A percentile compares a stretch with the other conserved stretches of the same genome.
phyloP scores from a whole-genome alignment of 257 asterid species.

The Cruciata laevipes region DNA sequence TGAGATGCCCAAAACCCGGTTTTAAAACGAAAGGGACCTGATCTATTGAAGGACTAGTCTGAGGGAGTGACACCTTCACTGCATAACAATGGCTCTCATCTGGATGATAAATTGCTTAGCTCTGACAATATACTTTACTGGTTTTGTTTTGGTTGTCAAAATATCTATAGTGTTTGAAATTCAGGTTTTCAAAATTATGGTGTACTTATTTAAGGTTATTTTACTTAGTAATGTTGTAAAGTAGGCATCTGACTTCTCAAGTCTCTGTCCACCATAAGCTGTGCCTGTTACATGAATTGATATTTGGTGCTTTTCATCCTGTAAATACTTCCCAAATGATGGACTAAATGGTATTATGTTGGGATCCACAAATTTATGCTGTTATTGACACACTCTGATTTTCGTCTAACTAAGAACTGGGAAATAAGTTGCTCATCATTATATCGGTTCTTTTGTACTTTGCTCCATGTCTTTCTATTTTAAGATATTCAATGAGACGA shows the following conservation, averaged over 20 bases:
- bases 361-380: not conserved
- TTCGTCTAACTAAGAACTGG: not conserved
- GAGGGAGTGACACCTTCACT: too few relatives aligned
- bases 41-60: too few relatives aligned
- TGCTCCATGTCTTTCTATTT: not conserved
- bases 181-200: too few relatives aligned
- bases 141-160: too few relatives aligned
- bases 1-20: not conserved
- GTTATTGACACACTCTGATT: not conserved
- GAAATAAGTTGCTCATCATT: not conserved
- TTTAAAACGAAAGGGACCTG: too few relatives aligned
- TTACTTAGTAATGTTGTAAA: not conserved
- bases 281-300: too few relatives aligned
- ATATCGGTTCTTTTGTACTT: not conserved
- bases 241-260: not conserved
- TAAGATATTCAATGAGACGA: not conserved
- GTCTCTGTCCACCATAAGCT: not conserved
- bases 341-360: not conserved
- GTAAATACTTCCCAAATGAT: not conserved
- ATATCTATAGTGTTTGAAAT: too few relatives aligned
- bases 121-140: too few relatives aligned
- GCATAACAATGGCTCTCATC: too few relatives aligned
- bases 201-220: not conserved
- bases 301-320: not conserved
- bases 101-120: too few relatives aligned